Conservation (phyloP, 2,329 filamentous ascomycete species). For the Trichoderma arundinaceum region DNA sequence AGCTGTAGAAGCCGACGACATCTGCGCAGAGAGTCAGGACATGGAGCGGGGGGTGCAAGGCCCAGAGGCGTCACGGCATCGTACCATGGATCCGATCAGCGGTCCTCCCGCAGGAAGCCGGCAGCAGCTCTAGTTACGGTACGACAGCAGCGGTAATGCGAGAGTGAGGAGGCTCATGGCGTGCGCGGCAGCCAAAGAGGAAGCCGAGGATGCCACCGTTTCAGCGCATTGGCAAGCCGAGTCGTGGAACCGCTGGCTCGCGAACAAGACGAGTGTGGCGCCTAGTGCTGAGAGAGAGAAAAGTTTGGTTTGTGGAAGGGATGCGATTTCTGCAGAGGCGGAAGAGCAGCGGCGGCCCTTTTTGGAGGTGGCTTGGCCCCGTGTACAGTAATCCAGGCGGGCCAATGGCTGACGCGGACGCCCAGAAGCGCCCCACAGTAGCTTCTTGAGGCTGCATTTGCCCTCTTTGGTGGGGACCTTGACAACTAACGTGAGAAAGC, state of each 20-base stretch:
- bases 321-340: conserved; percentile 23
- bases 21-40: conserved; percentile 49
- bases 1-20: conserved; percentile 74
- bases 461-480: conserved; percentile 21
- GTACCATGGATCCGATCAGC: conserved; percentile 33
- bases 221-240: conserved; percentile 35
- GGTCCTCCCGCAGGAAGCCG: conserved; percentile 31
- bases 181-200: conserved; percentile 34
- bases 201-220: conserved; percentile 28
- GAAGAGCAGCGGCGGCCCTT: conserved; percentile 29
- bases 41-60: conserved; percentile 23
- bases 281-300: conserved; percentile 10
- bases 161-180: conserved; percentile 25
- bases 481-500: conserved; percentile 1
- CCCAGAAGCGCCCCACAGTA: conserved; percentile 10
- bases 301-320: conserved; percentile 27
- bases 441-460: conserved; percentile 28
- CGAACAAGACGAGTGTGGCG: conserved; percentile 8
- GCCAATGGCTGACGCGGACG: conserved; percentile 17
- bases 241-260: conserved; percentile 29
- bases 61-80: conserved; percentile 20
- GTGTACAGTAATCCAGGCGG: conserved; percentile 3
- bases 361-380: conserved; percentile 27
- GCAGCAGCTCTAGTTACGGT: conserved; percentile 30
- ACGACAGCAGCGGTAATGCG: conserved; percentile 19